A percentile compares a stretch with the other conserved stretches of the same genome.
Evolutionary conservation across 2,329 filamentous ascomycete genomes (phyloP).

Genomic region (Talaromyces marneffei): DNA sequence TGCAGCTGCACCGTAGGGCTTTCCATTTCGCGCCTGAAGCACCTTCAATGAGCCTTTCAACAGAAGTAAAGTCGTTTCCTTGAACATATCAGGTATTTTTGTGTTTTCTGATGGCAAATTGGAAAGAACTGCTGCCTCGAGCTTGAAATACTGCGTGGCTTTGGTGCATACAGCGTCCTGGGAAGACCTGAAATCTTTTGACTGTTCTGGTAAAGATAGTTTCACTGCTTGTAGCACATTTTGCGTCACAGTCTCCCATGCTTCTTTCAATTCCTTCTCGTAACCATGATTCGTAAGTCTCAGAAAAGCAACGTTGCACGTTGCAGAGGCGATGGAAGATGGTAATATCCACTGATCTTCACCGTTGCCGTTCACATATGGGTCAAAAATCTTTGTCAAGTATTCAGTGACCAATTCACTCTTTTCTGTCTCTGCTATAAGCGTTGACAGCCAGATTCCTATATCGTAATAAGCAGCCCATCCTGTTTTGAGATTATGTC

Average conservation of each 20-base stretch:
- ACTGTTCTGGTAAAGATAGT: conserved; percentile 73
- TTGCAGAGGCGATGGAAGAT: conserved; percentile 44
- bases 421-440: conserved; percentile 40
- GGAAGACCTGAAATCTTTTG: conserved; percentile 67
- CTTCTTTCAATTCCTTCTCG: conserved; percentile 45
- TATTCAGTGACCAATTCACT: conserved; percentile 41
- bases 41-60: conserved; percentile 47
- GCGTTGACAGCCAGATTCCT: conserved; percentile 49
- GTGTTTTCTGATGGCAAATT: conserved; percentile 21
- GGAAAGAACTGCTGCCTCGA: conserved; percentile 42
- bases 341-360: conserved; percentile 17
- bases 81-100: conserved; percentile 28
- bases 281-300: conserved; percentile 38
- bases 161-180: conserved; percentile 63
- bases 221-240: conserved; percentile 62
- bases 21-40: conserved; percentile 53
- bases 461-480: conserved; percentile 71
- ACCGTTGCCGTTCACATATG: conserved; percentile 47
- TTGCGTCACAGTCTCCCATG: conserved; percentile 60
- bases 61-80: conserved; percentile 34
- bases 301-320: conserved; percentile 37
- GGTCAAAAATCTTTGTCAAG: conserved; percentile 48
- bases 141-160: conserved; percentile 61
- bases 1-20: conserved; percentile 60
- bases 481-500: conserved; percentile 59